These are phyloP conservation scores for Venturia nashicola DNA, from an alignment of 2,329 filamentous ascomycete genomes.

Conservation along the genomic window DNA sequence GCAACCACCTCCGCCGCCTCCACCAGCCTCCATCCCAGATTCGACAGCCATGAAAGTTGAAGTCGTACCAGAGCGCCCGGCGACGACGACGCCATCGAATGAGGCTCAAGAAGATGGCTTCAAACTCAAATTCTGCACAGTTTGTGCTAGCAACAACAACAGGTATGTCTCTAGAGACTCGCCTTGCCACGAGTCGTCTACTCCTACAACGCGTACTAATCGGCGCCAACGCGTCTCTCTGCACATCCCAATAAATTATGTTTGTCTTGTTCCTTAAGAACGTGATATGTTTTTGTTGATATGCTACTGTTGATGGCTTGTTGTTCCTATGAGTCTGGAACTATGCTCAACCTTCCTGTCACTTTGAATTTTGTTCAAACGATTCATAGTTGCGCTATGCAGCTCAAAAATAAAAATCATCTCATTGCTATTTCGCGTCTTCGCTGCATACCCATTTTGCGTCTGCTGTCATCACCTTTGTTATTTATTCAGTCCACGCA, in stretches of 20 bases:
- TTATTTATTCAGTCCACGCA: conserved; percentile 9
- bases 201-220: background rate
- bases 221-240: background rate
- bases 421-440: background rate
- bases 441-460: background rate
- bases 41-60: conserved; percentile 12
- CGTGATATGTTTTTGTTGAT: background rate
- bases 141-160: conserved; percentile 98
- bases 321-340: background rate
- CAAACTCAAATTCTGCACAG: conserved; percentile 93
- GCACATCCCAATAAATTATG: background rate
- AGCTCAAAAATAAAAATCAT: background rate
- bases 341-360: background rate
- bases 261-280: background rate
- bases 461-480: conserved; percentile 4
- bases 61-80: background rate
- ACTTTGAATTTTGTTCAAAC: background rate
- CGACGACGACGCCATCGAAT: conserved; percentile 8
- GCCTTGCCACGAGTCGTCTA: background rate
- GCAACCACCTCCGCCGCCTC: conserved; percentile 36
- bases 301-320: background rate
- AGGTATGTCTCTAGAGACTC: conserved; percentile 47
- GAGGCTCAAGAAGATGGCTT: conserved; percentile 41
- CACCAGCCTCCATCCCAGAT: conserved; percentile 20
- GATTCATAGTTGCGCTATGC: background rate